Conservation (phyloP, 1,139 yeast genomes). For the Lodderomyces metapsilosis region DNA sequence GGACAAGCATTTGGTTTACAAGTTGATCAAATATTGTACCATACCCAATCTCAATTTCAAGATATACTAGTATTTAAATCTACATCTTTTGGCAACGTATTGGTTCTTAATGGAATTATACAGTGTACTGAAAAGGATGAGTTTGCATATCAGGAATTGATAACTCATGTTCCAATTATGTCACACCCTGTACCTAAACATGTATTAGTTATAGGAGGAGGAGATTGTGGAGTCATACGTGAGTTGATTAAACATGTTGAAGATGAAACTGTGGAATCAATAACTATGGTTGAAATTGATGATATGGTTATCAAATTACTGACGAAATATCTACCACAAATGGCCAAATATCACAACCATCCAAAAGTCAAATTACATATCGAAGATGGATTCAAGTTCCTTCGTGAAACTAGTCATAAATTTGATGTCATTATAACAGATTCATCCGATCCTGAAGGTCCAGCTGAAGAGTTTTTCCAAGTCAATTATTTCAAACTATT, state of each 20-base stretch:
- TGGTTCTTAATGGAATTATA: slow-evolving; percentile 81
- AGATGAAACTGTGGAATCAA: slow-evolving; percentile 54
- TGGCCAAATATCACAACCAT: slow-evolving; percentile 73
- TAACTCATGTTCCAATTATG: slow-evolving; percentile 75
- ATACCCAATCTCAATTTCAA: slow-evolving; percentile 36
- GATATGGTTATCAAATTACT: slow-evolving; percentile 77
- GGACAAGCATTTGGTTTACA: slow-evolving; percentile 47
- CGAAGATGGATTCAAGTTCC: slow-evolving; percentile 86
- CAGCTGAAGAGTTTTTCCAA: slow-evolving; percentile 92
- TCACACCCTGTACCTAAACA: slow-evolving; percentile 70
- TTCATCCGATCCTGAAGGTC: slow-evolving; percentile 97
- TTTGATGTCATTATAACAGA: slow-evolving; percentile 93
- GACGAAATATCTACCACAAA: slow-evolving; percentile 71
- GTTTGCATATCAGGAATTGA: slow-evolving; percentile 88
- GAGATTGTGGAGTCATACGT: slow-evolving; percentile 90
- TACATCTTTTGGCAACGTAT: slow-evolving; percentile 75
- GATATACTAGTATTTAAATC: slow-evolving; percentile 70
- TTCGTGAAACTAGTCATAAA: slow-evolving; percentile 43
- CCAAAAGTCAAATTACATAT: slow-evolving; percentile 72
- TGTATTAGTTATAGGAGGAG: slow-evolving; percentile 89
- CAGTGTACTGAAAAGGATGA: slow-evolving; percentile 91
- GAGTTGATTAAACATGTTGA: slow-evolving; percentile 75
- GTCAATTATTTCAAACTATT: slow-evolving; percentile 75
- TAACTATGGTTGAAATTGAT: slow-evolving; percentile 89
- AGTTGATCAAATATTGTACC: slow-evolving; percentile 33